Base-by-base conservation (phyloP, 345 rosid species). In the Sonneratia caseolaris region DNA sequence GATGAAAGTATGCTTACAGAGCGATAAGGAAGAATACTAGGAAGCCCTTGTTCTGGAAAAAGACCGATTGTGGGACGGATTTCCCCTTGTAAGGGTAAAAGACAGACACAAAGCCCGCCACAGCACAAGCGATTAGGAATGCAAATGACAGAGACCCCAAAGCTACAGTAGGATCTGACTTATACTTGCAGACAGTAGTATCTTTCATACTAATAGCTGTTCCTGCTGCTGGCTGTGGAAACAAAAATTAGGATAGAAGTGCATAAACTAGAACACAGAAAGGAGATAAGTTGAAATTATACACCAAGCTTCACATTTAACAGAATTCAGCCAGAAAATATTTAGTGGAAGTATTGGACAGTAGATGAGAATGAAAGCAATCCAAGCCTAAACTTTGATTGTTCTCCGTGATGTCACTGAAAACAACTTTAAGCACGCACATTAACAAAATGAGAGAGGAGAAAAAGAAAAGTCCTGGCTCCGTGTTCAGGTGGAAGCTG, bases 51-150 rank as follows among this genome's bases (percentile, higher is more conserved):
- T 87, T 92, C 71, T 68, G 79, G 77, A 84, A 92, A 65, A 88
- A 73, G 73, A 80, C 87, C 68, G 91, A 85, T 43, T 85, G 81
- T 9, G 97, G 94, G 76, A 92, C 81, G 69, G 92, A 75, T 75
- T 76, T 91, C 64, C 97, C 97, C 76, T 86, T 84, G 85, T 91
- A 91, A 51, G 96, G 86, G 37, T 88, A 82, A 81, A 92, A 87
- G 74, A 90, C 85, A 64, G 97, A 81, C 42, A 76, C 55, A 78
- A 80, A 86, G 1, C 97, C 97, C 3, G 80, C 91, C 18, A 67
- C 68, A 1, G 90, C 73, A 43, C 86, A 76, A 10, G 86, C 78
- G 3, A 83, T 18, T 57, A 92, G 96, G 75, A 88, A 92, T 7
- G 75, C 88, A 68, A 90, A 82, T n/a, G 97, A 90, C 42, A 92